These are phyloP conservation scores for Xeromyces bisporus DNA, from an alignment of 495 filamentous ascomycete species.

Conservation along the genomic window DNA sequence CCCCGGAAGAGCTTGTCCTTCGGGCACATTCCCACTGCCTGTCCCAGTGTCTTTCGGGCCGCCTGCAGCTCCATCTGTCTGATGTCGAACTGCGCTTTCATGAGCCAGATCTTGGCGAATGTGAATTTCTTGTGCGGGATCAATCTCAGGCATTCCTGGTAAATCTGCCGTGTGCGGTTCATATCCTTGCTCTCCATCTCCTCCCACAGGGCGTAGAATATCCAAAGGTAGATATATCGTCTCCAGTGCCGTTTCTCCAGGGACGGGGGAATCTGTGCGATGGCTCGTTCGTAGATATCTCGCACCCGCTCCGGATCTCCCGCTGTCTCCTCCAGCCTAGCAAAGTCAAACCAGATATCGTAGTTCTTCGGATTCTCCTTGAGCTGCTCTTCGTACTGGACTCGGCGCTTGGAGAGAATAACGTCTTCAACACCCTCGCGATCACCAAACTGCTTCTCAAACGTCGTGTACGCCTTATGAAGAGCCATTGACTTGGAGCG, in stretches of 20 bases:
- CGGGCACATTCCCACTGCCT: conserved; percentile 82
- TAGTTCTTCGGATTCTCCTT: conserved; percentile 90
- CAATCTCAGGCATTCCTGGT: conserved; percentile 69
- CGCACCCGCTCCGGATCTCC: conserved; percentile 68
- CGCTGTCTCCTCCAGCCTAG: conserved; percentile 69
- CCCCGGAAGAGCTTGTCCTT: conserved; percentile 91
- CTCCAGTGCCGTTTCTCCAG: conserved; percentile 97
- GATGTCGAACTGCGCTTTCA: conserved; percentile 85
- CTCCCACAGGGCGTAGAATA: conserved; percentile 93
- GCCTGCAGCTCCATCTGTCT: conserved; percentile 63
- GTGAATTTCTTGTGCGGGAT: conserved; percentile 96
- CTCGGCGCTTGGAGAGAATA: conserved; percentile 76
- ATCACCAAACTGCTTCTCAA: conserved; percentile 96
- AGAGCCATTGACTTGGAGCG: conserved; percentile 69
- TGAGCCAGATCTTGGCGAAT: conserved; percentile 89
- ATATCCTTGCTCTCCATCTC: conserved; percentile 69
- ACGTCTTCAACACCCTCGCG: conserved; percentile 90
- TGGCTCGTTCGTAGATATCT: conserved; percentile 88
- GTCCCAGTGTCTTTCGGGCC: conserved; percentile 75
- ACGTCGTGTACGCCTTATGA: conserved; percentile 87
- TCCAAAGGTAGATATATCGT: conserved; percentile 92
- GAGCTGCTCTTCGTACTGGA: conserved; percentile 87
- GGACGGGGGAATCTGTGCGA: conserved; percentile 87
- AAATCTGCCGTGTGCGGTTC: conserved; percentile 74
- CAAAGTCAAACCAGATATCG: conserved; percentile 93